phyloP scores from a whole-genome alignment of 768 basidiomycete species.

The Amanita brunnescens region DNA sequence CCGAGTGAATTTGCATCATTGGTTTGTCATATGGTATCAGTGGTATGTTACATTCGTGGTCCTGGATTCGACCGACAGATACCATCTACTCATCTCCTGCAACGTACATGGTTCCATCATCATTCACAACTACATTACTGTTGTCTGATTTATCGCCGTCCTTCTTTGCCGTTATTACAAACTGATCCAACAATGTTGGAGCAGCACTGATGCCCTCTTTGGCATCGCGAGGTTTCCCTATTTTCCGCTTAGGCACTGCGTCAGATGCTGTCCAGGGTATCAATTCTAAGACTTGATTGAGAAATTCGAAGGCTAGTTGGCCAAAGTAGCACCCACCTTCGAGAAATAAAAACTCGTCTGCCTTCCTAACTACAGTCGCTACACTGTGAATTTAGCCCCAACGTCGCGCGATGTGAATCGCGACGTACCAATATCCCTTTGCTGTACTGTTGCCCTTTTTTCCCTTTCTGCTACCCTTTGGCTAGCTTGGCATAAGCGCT shows the following conservation, averaged over 20 bases:
- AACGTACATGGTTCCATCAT: constrained; percentile 52
- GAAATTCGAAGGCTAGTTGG: not conserved
- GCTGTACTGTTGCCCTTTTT: constrained; percentile 65
- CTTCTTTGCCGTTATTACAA: constrained; percentile 25
- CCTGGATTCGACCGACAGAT: not conserved
- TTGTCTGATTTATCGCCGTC: constrained; percentile 12
- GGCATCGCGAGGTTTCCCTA: not conserved
- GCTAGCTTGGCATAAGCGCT: constrained; percentile 61
- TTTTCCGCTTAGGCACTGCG: constrained; percentile 34
- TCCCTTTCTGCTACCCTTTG: constrained; percentile 64
- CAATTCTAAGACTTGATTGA: constrained; percentile 34
- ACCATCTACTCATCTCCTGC: constrained; percentile 21
- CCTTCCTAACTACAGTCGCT: constrained; percentile 58
- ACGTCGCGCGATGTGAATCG: not conserved
- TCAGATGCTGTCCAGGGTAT: constrained; percentile 44
- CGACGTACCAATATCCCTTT: constrained; percentile 67
- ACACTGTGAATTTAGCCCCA: not conserved
- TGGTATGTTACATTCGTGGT: not conserved
- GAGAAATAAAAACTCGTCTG: constrained; percentile 71
- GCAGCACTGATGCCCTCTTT: constrained; percentile 10
- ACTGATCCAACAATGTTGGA: constrained; percentile 41
- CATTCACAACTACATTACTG: constrained; percentile 41
- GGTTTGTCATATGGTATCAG: not conserved
- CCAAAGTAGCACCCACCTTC: constrained; percentile 40
- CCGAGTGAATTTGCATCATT: too few relatives aligned